Evolutionary conservation across 2,329 filamentous ascomycete species (phyloP).

Genomic region (Pezicula neosporulosa): DNA sequence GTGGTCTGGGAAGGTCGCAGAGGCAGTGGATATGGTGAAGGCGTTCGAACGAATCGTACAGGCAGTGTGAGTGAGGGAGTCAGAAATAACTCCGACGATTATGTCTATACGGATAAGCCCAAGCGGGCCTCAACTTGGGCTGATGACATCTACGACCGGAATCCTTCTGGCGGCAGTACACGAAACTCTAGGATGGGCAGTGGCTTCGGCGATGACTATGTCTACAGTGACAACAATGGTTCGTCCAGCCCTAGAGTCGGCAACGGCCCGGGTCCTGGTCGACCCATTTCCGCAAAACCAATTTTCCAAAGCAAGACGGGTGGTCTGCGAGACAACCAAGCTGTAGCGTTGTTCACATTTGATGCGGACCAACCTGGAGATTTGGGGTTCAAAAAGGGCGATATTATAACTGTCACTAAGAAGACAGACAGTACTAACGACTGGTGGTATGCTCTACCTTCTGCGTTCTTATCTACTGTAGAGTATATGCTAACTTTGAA

Average conservation of each 20-base stretch:
- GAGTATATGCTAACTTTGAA: constrained; percentile 7
- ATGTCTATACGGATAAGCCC: constrained; percentile 52
- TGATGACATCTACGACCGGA: constrained; percentile 70
- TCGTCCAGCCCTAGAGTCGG: constrained; percentile 29
- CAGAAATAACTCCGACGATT: constrained; percentile 42
- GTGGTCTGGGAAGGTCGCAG: constrained; percentile 77
- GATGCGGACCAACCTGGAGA: constrained; percentile 92
- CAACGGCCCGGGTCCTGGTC: constrained; percentile 56
- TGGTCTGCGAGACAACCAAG: constrained; percentile 68
- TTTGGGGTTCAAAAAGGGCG: constrained; percentile 94
- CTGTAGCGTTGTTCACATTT: constrained; percentile 88
- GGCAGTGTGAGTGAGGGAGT: constrained; percentile 31
- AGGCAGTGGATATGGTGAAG: constrained; percentile 69
- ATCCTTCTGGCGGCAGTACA: constrained; percentile 29
- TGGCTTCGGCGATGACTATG: constrained; percentile 46
- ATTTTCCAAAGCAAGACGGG: constrained; percentile 64
- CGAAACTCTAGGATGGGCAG: constrained; percentile 21
- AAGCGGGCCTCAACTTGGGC: constrained; percentile 68
- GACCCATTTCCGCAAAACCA: constrained; percentile 87
- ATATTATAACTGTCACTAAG: constrained; percentile 92
- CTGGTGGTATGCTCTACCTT: constrained; percentile 70
- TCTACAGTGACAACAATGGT: constrained; percentile 51
- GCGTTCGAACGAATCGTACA: constrained; percentile 47
- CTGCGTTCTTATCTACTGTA: background rate
- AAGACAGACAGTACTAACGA: constrained; percentile 91